Conservation (phyloP, 2,329 filamentous ascomycete genomes). For the Elsinoe ampelina region DNA sequence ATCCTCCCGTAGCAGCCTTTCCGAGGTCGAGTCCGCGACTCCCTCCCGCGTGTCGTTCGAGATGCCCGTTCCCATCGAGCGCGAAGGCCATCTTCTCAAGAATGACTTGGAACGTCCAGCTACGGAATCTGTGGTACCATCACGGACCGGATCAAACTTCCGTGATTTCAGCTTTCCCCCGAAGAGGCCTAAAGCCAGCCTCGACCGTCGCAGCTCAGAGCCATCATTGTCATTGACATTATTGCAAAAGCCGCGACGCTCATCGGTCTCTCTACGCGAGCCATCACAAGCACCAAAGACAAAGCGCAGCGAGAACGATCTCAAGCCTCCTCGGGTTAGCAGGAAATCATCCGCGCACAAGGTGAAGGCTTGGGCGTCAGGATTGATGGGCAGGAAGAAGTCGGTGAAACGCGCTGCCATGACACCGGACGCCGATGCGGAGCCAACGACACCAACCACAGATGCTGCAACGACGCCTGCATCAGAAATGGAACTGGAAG, state of each 20-base stretch:
- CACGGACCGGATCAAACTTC: not conserved
- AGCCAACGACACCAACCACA: not conserved
- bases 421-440: not conserved
- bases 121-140: not conserved
- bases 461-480: not conserved
- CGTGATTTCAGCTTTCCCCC: conserved; percentile 8
- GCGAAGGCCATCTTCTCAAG: not conserved
- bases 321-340: not conserved
- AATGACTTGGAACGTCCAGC: not conserved
- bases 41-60: not conserved
- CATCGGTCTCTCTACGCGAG: conserved; percentile 26
- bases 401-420: not conserved
- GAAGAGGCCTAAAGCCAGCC: conserved; percentile 23
- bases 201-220: conserved; percentile 44
- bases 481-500: conserved; percentile 16
- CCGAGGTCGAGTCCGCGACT: conserved; percentile 8
- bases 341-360: conserved; percentile 45
- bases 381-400: conserved; percentile 21
- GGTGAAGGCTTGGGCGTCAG: conserved; percentile 59
- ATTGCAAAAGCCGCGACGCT: conserved; percentile 22
- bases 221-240: conserved; percentile 25
- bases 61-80: not conserved
- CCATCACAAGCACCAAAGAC: conserved; percentile 15
- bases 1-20: conserved; percentile 7
- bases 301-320: conserved; percentile 12